Evolutionary conservation across 1,284 basidiomycete genomes (phyloP).

Genomic region (Ceratobasidium papillatum): DNA sequence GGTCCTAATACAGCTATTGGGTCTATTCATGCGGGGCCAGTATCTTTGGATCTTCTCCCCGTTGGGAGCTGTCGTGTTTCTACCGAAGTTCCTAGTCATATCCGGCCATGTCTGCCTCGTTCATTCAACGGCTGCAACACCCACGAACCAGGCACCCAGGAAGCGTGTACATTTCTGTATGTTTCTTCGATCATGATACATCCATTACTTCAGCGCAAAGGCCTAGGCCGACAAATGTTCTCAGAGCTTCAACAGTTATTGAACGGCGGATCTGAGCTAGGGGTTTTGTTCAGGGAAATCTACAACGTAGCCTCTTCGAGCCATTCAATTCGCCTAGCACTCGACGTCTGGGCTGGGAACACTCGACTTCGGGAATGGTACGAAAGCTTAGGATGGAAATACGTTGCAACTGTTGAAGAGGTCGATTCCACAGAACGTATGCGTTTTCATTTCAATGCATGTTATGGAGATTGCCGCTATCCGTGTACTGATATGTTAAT

Average conservation of each 20-base stretch:
- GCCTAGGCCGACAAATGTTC: conserved; percentile 11
- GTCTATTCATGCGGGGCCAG: background rate
- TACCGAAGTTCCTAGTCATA: background rate
- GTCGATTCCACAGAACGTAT: conserved; percentile 6
- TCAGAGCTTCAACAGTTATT: conserved; percentile 11
- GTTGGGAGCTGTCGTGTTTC: conserved; percentile 16
- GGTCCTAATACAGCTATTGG: background rate
- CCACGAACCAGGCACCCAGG: no score
- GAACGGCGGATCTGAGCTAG: background rate
- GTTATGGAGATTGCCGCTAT: background rate
- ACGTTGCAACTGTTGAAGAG: conserved; percentile 19
- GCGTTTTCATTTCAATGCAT: background rate
- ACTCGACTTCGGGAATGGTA: conserved; percentile 4
- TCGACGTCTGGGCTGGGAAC: conserved; percentile 27
- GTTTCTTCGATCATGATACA: conserved; percentile 20
- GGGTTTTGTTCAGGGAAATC: background rate
- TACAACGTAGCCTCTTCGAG: background rate
- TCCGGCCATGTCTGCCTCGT: conserved; percentile 2
- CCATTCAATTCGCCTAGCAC: background rate
- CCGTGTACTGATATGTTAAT: background rate
- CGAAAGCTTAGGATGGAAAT: background rate
- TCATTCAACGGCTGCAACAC: background rate
- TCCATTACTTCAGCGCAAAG: conserved; percentile 9
- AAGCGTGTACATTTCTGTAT: background rate
- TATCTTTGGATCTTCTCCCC: background rate